Conservation (phyloP, 257 asterid genomes). For the Nicotiana tabacum region DNA sequence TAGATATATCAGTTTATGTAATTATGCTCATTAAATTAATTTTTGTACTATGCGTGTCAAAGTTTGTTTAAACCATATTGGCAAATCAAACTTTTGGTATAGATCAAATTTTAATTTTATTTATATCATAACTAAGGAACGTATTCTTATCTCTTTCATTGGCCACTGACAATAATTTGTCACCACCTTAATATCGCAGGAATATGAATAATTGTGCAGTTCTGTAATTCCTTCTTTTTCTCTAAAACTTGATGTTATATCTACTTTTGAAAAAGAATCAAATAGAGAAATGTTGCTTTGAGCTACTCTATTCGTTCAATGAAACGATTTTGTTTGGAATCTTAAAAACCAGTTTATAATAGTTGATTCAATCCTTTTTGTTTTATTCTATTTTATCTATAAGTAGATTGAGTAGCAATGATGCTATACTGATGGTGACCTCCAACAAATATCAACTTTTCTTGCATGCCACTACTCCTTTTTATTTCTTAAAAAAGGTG, state of each 20-base stretch:
- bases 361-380: background rate
- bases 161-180: too few species aligned
- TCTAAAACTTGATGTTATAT: background rate
- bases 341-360: background rate
- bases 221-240: background rate
- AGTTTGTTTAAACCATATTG: too few species aligned
- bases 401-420: background rate
- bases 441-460: background rate
- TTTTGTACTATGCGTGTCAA: background rate
- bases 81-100: too few species aligned
- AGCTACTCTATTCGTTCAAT: too few species aligned
- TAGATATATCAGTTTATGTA: background rate
- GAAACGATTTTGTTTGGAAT: background rate
- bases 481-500: background rate
- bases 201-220: background rate
- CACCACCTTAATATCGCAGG: too few species aligned
- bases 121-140: too few species aligned
- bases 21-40: background rate
- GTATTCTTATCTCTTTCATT: too few species aligned
- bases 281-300: background rate
- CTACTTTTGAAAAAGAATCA: background rate
- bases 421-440: background rate
- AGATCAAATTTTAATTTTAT: too few species aligned
- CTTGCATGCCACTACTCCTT: background rate
- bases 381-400: background rate